Base-by-base conservation (phyloP, 202 grass and related monocot species). In the Schoenoplectus tabernaemontani region DNA sequence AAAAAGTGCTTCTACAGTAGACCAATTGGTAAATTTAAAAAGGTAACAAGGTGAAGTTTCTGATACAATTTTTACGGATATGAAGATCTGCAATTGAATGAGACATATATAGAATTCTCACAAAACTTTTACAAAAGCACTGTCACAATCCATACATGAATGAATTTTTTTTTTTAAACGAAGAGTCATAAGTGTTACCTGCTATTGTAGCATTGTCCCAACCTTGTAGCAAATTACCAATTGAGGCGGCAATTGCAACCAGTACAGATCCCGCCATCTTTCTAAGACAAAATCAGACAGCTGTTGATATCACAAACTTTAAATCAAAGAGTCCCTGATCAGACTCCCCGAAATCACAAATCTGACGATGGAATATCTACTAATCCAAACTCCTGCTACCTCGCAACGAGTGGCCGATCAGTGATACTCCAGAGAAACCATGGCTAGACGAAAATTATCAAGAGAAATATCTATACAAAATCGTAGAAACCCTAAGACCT, bases 161-260 rank as follows among this genome's bases (percentile, higher is more conserved):
- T 60, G 30, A 58, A 59, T 59, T 22, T 22, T 59, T 59, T 12
- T 12, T 23, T 26, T n/a, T 16, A 51, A 41, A 9, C 54, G 26
- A 78, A 5, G 22, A 78, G 32, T 41, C 28, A 22, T 22, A 24
- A 60, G 73, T 16, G 28, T 78, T 82, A 96, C 93, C 90, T 85
- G 93, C 88, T 60, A 96, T 93, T 68, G 93, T 92, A 17, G 93
- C 93, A 85, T 93, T 96, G 79, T 96, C 93, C 93, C 93, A 96
- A 43, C 93, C 93, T 69, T 92, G 93, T 7, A 96, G 78, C 42
- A 96, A 62, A 83, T 96, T 96, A 32, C 93, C 93, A 34, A 96
- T 93, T 46, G 93, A 90, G 37, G 93, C 93, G 54, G 88, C 90
- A 56, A 93, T 82, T 72, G 93, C 93, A 34, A 93, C 88, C 42